These are phyloP conservation scores for Hysterangium stoloniferum DNA, from an alignment of 768 basidiomycete genomes.

Conservation along the genomic window DNA sequence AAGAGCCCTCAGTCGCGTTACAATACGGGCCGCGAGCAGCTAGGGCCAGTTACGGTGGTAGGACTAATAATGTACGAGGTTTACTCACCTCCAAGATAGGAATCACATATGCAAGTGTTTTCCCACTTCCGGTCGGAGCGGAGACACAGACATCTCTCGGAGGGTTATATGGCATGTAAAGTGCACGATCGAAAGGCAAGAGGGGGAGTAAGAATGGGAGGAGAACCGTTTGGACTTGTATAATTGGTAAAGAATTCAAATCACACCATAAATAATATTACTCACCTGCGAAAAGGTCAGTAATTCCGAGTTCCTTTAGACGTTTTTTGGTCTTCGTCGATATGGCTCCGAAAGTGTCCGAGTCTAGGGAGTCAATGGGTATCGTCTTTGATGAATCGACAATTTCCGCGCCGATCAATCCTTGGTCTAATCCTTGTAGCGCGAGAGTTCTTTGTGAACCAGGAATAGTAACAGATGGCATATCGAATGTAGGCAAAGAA, in stretches of 20 bases:
- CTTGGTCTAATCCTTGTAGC: conserved; percentile 71
- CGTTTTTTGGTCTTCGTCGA: conserved; percentile 50
- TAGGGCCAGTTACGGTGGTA: conserved; percentile 21
- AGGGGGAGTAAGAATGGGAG: conserved; percentile 70
- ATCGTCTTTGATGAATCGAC: conserved; percentile 52
- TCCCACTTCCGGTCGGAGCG: conserved; percentile 96
- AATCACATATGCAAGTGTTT: conserved; percentile 92
- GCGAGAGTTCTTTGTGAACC: conserved; percentile 67
- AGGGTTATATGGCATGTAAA: conserved; percentile 61
- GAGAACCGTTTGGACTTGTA: conserved; percentile 78
- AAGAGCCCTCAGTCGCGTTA: conserved; percentile 82
- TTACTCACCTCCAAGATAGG: conserved; percentile 77
- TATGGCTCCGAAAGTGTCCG: conserved; percentile 25
- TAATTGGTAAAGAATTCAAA: background rate
- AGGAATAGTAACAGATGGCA: conserved; percentile 55
- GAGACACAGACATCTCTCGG: conserved; percentile 86
- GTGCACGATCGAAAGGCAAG: conserved; percentile 29
- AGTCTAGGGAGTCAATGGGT: conserved; percentile 25
- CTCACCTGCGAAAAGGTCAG: conserved; percentile 82
- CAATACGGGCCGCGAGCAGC: conserved; percentile 63
- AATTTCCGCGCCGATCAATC: conserved; percentile 59
- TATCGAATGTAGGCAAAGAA: conserved; percentile 42
- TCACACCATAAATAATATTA: conserved; percentile 7
- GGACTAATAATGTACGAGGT: background rate
- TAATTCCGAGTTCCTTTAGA: conserved; percentile 71